Conservation (phyloP, 345 rosid species). For the Corchorus olitorius region DNA sequence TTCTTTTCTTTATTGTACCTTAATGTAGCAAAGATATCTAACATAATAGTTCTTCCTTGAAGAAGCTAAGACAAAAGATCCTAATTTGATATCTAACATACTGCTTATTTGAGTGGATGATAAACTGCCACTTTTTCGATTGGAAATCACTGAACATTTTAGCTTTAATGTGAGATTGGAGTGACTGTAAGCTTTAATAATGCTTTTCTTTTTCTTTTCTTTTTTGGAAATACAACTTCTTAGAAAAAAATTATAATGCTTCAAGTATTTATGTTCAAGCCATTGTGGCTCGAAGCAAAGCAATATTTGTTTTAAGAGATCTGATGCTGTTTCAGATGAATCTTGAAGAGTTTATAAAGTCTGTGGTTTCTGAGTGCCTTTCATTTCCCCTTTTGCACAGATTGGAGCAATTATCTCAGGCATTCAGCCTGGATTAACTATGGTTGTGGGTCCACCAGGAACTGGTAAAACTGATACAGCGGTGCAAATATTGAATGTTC, state of each 20-base stretch:
- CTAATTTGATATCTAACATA: too few species aligned
- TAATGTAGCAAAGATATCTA: too few species aligned
- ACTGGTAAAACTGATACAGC: slow-evolving; percentile 99
- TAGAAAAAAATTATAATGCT: not conserved
- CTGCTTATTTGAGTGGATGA: too few species aligned
- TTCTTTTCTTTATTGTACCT: too few species aligned
- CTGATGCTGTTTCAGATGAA: not conserved
- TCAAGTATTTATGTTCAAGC: not conserved
- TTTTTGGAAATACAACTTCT: not conserved
- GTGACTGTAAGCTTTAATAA: not conserved
- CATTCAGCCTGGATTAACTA: slow-evolving; percentile 93
- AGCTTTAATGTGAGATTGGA: not conserved
- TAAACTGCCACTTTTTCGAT: too few species aligned
- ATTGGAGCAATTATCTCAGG: slow-evolving; percentile 97
- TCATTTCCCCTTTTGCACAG: slow-evolving; percentile 42
- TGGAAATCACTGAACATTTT: too few species aligned
- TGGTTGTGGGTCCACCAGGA: slow-evolving; percentile 99
- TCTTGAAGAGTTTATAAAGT: not conserved
- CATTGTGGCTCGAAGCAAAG: not conserved
- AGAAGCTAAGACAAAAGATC: too few species aligned
- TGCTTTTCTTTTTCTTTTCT: not conserved
- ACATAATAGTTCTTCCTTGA: too few species aligned
- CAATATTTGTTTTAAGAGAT: not conserved
- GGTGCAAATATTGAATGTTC: slow-evolving; percentile 91
- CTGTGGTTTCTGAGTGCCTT: not conserved